phyloP scores from a whole-genome alignment of 257 asterid genomes.

The Solanum neorickii region DNA sequence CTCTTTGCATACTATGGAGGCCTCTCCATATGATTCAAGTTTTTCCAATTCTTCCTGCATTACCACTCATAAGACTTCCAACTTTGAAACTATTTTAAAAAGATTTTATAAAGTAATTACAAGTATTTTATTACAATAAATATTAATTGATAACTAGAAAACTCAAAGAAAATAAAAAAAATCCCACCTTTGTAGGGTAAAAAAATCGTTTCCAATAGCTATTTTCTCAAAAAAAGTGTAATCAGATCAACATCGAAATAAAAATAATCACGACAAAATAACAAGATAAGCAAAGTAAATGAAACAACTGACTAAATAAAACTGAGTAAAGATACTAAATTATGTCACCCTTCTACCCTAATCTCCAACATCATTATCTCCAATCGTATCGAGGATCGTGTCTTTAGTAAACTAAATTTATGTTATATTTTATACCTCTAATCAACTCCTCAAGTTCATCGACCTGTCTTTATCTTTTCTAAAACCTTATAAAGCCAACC shows the following conservation, averaged over 20 bases:
- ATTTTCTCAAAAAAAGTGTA: neutral
- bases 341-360: neutral
- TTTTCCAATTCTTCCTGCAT: constrained; percentile 61
- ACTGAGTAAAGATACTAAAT: neutral
- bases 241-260: neutral
- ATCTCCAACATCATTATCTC: neutral
- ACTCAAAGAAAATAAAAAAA: too few relatives aligned
- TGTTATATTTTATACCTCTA: neutral
- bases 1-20: constrained; percentile 68
- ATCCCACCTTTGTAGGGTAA: neutral
- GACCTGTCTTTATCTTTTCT: neutral
- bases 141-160: too few relatives aligned
- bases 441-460: neutral
- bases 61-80: neutral
- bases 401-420: neutral
- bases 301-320: neutral
- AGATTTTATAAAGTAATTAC: too few relatives aligned
- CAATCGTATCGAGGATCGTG: neutral
- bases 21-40: constrained; percentile 61
- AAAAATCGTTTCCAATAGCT: neutral
- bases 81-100: neutral
- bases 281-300: neutral
- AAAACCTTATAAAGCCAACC: neutral
- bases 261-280: neutral
- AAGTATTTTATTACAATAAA: too few relatives aligned